Base-by-base conservation (phyloP, 768 basidiomycete genomes). In the Pisolithus albus region DNA sequence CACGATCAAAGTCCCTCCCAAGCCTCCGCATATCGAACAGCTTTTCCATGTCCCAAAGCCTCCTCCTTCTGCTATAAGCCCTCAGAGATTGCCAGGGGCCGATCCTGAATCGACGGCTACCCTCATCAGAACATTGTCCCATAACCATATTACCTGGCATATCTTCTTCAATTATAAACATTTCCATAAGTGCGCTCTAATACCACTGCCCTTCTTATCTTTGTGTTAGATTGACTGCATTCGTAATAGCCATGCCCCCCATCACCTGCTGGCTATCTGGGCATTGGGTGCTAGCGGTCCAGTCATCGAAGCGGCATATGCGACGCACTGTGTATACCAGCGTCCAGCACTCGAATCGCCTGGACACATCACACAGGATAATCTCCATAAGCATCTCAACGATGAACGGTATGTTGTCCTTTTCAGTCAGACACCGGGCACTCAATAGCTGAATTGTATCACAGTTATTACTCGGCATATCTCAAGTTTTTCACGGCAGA, bases 381-480 rank as follows among this genome's bases (percentile, higher is more conserved):
- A 80, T 53, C 75, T 82, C 50, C 64, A 65, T 36, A 72, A 77
- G 4, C 78, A 83, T 58, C 43, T 59, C 13, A 52, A 57, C 8
- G 44, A 59, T 24, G 53, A 59, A 2, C 48, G 48, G 56, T 59
- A 19, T 7, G 45, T 26, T 15, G 34, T 8, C n/a, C n/a, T 46
- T 7, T 7, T 26, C 26, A 26, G 19, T 21, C 13, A 4, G 32
- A 1, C 15, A 39, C 45, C 16, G 52, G 52, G 47, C n/a, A 34
- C 38, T 40, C 56, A 34, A 38, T 26, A 24, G 45, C 34, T 21
- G 45, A 36, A 11, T 61, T 69, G 23, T 53, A 63, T 16, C 62
- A 6, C 50, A 82, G 81, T 21, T 83, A 72, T 54, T 83, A 80
- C 56, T 59, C 67, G 11, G 71, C 75, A 0, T 84, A 82, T 56